Conservation (phyloP, 192 early-diverging fungal species). For the Phycomyces blakesleeanus region DNA sequence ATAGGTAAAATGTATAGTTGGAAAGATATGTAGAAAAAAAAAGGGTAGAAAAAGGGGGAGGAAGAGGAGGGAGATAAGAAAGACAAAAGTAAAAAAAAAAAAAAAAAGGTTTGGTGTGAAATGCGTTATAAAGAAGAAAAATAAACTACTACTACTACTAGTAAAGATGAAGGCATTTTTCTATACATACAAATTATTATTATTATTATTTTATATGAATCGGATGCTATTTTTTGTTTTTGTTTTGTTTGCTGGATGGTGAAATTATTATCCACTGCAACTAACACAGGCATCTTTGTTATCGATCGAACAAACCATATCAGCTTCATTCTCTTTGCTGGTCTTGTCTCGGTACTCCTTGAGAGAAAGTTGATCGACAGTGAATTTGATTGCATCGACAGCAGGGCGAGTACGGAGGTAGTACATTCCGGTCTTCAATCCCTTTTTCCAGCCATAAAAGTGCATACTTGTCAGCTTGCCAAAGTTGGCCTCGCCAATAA, state of each 20-base stretch:
- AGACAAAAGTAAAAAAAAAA: too few species aligned
- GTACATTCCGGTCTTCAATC: constrained; percentile 99
- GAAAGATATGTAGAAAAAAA: too few species aligned
- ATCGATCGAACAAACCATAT: constrained; percentile 85
- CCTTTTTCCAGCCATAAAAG: constrained; percentile 97
- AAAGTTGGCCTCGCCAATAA: constrained; percentile 90
- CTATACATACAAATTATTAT: too few species aligned
- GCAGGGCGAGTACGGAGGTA: constrained; percentile 96
- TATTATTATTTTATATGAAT: too few species aligned
- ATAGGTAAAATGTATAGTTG: too few species aligned
- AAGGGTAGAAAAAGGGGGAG: too few species aligned
- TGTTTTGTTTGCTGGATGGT: neutral
- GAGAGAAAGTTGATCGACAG: constrained; percentile 78
- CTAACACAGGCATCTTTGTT: constrained; percentile 91
- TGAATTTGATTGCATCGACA: constrained; percentile 97
- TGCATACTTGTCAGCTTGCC: constrained; percentile 96
- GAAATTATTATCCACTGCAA: constrained; percentile 76
- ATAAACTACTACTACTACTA: too few species aligned
- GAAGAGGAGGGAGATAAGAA: too few species aligned
- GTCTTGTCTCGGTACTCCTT: constrained; percentile 44
- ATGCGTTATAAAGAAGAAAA: too few species aligned
- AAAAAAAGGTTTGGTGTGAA: too few species aligned
- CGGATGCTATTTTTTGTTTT: too few species aligned
- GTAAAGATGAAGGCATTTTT: too few species aligned
- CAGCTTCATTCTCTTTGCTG: constrained; percentile 52